A percentile compares a stretch with the other conserved stretches of the same genome.
Evolutionary conservation across 805 yeast species (phyloP).

Genomic region (Candida germanica): DNA sequence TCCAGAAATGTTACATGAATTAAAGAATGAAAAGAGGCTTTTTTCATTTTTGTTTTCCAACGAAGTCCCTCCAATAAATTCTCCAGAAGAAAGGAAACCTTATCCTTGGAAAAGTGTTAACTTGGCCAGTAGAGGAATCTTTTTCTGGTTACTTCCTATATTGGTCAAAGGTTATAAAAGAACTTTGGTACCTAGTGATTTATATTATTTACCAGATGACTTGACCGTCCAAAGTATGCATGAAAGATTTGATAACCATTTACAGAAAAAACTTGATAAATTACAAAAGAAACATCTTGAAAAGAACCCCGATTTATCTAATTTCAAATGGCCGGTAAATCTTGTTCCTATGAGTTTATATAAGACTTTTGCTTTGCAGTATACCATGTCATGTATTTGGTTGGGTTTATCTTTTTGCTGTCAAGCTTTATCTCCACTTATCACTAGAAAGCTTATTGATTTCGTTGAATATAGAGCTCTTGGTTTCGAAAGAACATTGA

Average conservation of each 20-base stretch:
- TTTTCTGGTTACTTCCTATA: constrained; percentile 40
- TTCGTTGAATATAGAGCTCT: constrained; percentile 51
- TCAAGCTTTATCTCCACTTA: constrained; percentile 60
- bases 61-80: constrained; percentile 49
- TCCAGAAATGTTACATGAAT: neutral
- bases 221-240: constrained; percentile 37
- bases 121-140: constrained; percentile 36
- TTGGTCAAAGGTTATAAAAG: constrained; percentile 40
- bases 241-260: constrained; percentile 21
- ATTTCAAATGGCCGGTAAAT: constrained; percentile 39
- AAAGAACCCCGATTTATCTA: constrained; percentile 15
- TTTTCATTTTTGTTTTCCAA: constrained; percentile 50
- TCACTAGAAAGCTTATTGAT: constrained; percentile 60
- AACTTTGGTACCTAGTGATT: constrained; percentile 36
- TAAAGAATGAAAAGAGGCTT: constrained; percentile 47
- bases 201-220: constrained; percentile 34
- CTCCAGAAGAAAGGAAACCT: constrained; percentile 46
- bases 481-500: constrained; percentile 41
- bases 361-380: constrained; percentile 47
- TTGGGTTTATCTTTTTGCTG: constrained; percentile 47
- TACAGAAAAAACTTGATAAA: constrained; percentile 20
- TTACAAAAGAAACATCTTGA: constrained; percentile 19
- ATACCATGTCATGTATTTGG: constrained; percentile 36
- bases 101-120: constrained; percentile 47
- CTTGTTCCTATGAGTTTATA: constrained; percentile 45